Base-by-base conservation (phyloP, 805 yeast genomes). In the Kodamaea hsintzibuensis region DNA sequence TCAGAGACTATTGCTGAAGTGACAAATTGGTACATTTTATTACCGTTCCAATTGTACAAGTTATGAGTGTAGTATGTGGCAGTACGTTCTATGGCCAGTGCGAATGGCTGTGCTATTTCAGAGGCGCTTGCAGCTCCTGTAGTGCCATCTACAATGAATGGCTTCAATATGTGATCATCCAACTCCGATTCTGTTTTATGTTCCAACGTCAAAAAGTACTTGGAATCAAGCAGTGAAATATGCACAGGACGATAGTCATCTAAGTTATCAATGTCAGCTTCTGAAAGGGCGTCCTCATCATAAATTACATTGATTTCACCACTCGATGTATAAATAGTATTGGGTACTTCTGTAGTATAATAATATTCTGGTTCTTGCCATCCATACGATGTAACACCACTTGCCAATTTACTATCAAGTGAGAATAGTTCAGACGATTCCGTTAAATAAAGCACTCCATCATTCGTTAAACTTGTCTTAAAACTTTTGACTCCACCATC, bases 1-100 rank as follows among this genome's bases (percentile, higher is more conserved):
- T 58, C 96, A 2, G 88, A 77, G 0, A 95, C 82, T 19, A 83
- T 77, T 0, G 91, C 81, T 1, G 87, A 80, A 1, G 89, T 81
- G 0, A 87, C 55, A 17, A 90, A 64, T 3, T 57, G 71, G 63
- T 56, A 64, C 49, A 22, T 65, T 55, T 42, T 42, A 3, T 56
- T 60, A 4, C 63, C 56, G 5, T 77, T 65, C 79, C 89, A 79
- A 16, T 72, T 61, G 18, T 66, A 59, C 8, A 85, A 61, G 1
- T 60, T 51, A 2, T 72, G 64, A 0, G 74, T 54, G 62, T 86
- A 86, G 46, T 76, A 75, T 1, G 77, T 61, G 1, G 82, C 77
- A 42, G 65, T 64, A 60, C 91, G 47, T 22, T 45, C 56, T 3
- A 40, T 47, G 2, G 52, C 47, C 37, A 50, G 56, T 16, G 85